phyloP scores from a whole-genome alignment of 2,329 filamentous ascomycete species.

The Exophiala mesophila region DNA sequence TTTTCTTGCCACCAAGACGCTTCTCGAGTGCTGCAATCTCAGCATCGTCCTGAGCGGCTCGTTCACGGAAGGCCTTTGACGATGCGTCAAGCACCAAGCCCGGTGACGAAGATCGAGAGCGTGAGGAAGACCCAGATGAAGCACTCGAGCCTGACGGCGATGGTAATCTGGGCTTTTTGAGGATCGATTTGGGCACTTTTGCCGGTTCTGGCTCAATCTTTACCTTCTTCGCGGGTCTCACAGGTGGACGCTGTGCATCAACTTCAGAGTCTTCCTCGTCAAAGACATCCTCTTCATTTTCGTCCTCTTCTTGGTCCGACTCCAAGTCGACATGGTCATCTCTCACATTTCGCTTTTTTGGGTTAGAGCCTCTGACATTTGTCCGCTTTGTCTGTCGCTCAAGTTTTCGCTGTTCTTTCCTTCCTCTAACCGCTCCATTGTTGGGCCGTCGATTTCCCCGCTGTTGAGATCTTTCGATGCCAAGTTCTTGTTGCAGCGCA shows the following conservation, averaged over 20 bases:
- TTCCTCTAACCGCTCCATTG: conserved; percentile 28
- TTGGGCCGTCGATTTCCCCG: conserved; percentile 25
- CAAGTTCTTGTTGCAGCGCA: conserved; percentile 23
- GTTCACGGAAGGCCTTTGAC: conserved; percentile 50
- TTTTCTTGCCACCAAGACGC: conserved; percentile 75
- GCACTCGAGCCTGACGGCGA: conserved; percentile 11
- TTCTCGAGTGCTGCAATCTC: conserved; percentile 85
- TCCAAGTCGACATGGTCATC: conserved; percentile 18
- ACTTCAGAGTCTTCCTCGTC: conserved; percentile 20
- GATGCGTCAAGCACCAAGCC: conserved; percentile 27
- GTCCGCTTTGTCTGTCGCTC: conserved; percentile 59
- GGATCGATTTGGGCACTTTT: conserved; percentile 32
- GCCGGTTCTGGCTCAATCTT: conserved; percentile 27
- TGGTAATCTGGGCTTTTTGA: conserved; percentile 30
- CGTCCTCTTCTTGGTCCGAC: conserved; percentile 29
- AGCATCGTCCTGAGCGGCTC: conserved; percentile 73
- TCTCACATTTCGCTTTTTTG: not conserved
- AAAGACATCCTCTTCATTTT: conserved; percentile 25
- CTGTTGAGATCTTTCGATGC: conserved; percentile 27
- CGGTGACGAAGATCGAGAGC: conserved; percentile 22
- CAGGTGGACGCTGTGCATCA: not conserved
- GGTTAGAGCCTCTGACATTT: conserved; percentile 8
- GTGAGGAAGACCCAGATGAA: conserved; percentile 6
- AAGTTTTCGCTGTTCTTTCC: conserved; percentile 64
- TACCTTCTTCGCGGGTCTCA: conserved; percentile 18